Base-by-base conservation (phyloP, 192 early-diverging fungal genomes). In the Backusella macrospora region DNA sequence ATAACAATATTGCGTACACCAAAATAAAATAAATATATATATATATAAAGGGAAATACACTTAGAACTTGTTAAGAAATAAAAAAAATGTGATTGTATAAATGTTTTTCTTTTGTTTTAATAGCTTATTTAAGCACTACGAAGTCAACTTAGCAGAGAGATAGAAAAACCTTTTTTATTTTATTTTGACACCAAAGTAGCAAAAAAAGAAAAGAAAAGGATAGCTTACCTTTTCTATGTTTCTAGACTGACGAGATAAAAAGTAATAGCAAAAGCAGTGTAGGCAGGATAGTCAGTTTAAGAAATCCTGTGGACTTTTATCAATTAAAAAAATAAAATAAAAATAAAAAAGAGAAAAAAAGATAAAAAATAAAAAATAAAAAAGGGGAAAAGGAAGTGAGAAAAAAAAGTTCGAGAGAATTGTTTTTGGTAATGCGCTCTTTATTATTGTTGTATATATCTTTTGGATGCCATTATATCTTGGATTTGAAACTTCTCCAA, bases 401-500 rank as follows among this genome's bases (percentile, higher is more conserved):
- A 65, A 65, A 39, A 65, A 64, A 39, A 65, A 39, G 16, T 15
- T 39, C 63, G 6, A 65, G 63, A 37, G 37, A 65, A 39, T 34
- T 34, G 37, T 65, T 65, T 64, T 65, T 34, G 63, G 63, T 65
- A 38, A 65, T 65, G 52, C 52, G 52, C 52, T 21, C 52, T 55
- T 23, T 18, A 59, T 65, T 65, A 63, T 63, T 63, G 34, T 65
- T 39, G 26, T 65, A 38, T 38, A 16, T 65, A 65, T 65, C 38
- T 65, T 38, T 34, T 65, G 37, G 38, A n/a, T 16, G 34, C 63
- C n/a, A 16, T 65, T 65, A 65, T 65, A 65, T 59, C 52, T 59
- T 59, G 52, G 52, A 65, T 65, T 65, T 65, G 63, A 65, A 65
- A 65, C 63, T 15, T 65, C 63, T 65, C 63, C 63, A 65, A 65